Evolutionary conservation across 2,329 filamentous ascomycete genomes (phyloP), one percentile per base, ranked within the genome.

Genomic region (Neopestalotiopsis clavispora): DNA sequence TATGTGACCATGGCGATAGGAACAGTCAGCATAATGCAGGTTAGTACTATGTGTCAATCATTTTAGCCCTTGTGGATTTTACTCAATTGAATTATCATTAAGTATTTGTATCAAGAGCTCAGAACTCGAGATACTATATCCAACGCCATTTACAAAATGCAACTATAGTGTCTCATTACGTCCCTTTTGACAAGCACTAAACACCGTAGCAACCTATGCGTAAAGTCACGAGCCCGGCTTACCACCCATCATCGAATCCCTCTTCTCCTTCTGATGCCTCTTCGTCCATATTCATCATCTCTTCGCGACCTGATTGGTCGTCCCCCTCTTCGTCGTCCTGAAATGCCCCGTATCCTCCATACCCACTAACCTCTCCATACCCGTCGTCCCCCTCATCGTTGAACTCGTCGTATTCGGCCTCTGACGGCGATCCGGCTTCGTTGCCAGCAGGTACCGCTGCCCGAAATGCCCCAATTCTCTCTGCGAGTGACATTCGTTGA

Each of bases 401-500:
- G 42, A 70, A 70, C 2, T 64, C 68, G 7, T 60, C 62, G 4
- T 58, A 58, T 12, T 70, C 57, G 9, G 71, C 58, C 4, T 66
- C 64, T 10, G 64, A 58, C n/a, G 28, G 9, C 12, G 42, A 56
- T 38, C 34, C 42, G 4, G 13, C 49, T 42, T 42, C 42, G 10
- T 45, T 17, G 17, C 42, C 64, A 12, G 49, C 49, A 13, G 73
- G 72, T 30, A 72, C 71, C 2, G 72, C 71, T 12, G 71, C 58
- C 60, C 69, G 71, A 56, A 71, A 74, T 23, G 70, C 71, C 14
- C 57, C 68, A 20, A 75, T 67, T 56, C 72, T 71, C 34, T 74
- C 69, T 13, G 73, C 71, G 3, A 75, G 57, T 42, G 73, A 73
- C 68, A 73, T 13, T 28, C 69, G 67, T 20, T 34, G 42, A 3